Percentiles rank a stretch among this genome's conserved stretches.
phyloP scores from a whole-genome alignment of 73 alveolate genomes.

The Tetrahymena thermophila region DNA sequence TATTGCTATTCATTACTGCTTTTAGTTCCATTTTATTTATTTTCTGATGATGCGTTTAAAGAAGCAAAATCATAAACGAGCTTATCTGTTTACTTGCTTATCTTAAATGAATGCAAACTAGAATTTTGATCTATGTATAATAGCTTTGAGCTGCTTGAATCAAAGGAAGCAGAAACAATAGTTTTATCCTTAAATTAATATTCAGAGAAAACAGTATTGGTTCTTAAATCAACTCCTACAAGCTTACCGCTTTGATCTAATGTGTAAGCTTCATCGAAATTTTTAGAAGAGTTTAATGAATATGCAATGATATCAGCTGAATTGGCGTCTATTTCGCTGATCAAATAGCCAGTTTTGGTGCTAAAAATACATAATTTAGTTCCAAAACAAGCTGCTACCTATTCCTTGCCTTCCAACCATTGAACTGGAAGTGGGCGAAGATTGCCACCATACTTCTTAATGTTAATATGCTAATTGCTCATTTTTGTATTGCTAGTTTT shows the following conservation, averaged over 20 bases:
- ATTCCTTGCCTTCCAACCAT: not conserved
- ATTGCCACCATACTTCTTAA: not conserved
- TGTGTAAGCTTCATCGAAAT: not conserved
- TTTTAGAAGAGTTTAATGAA: not conserved
- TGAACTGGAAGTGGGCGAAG: not conserved
- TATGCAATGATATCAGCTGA: not conserved
- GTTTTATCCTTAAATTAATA: not conserved
- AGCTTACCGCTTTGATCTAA: not conserved
- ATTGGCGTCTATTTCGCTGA: not conserved
- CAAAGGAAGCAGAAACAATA: not conserved
- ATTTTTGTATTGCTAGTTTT: not conserved
- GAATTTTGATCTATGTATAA: not conserved
- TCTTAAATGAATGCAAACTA: not conserved
- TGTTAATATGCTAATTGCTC: not conserved
- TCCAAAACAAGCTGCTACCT: not conserved
- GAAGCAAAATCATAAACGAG: not conserved
- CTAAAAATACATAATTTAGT: not conserved
- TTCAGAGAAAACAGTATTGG: not conserved
- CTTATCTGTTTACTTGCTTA: not conserved
- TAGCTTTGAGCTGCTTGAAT: not conserved
- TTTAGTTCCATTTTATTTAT: not conserved
- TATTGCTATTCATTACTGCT: not conserved
- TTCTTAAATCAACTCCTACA: not conserved
- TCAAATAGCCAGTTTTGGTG: not conserved
- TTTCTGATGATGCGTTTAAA: not conserved